These are phyloP conservation scores for Tolypocladium amazonense DNA, from an alignment of 2,329 filamentous ascomycete genomes.

Conservation along the genomic window DNA sequence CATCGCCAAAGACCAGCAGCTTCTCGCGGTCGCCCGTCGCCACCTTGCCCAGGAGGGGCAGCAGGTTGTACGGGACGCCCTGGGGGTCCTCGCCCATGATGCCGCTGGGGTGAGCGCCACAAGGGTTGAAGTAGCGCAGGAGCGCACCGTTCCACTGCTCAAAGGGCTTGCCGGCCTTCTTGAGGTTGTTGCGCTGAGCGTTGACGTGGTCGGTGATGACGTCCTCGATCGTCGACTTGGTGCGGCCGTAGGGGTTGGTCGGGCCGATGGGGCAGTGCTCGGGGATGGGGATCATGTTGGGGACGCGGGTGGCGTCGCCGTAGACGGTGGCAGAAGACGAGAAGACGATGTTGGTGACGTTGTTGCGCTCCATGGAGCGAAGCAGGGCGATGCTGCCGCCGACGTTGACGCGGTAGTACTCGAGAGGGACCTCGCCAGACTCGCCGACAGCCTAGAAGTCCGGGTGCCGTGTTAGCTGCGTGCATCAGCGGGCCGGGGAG, in stretches of 20 bases:
- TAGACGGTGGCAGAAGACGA: conserved; percentile 97
- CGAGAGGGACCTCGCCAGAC: conserved; percentile 83
- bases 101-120: conserved; percentile 85
- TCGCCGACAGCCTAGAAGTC: conserved; percentile 74
- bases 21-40: conserved; percentile 92
- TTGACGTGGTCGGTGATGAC: conserved; percentile 88
- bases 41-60: conserved; percentile 89
- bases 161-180: conserved; percentile 67
- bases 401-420: conserved; percentile 98
- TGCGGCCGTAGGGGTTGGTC: conserved; percentile 96
- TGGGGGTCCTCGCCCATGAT: conserved; percentile 98
- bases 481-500: not conserved
- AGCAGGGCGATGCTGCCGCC: conserved; percentile 83
- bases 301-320: conserved; percentile 90
- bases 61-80: conserved; percentile 89
- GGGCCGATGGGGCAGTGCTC: conserved; percentile 93
- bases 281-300: conserved; percentile 97
- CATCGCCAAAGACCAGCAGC: conserved; percentile 86
- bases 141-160: conserved; percentile 89
- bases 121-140: conserved; percentile 96
- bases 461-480: conserved; percentile 7
- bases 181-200: conserved; percentile 71
- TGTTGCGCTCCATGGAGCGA: conserved; percentile 75
- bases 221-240: conserved; percentile 83
- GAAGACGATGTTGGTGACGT: conserved; percentile 96